A percentile compares a stretch with the other conserved stretches of the same genome.
phyloP scores from a whole-genome alignment of 495 filamentous ascomycete species.

The Beverwykella pulmonaria region DNA sequence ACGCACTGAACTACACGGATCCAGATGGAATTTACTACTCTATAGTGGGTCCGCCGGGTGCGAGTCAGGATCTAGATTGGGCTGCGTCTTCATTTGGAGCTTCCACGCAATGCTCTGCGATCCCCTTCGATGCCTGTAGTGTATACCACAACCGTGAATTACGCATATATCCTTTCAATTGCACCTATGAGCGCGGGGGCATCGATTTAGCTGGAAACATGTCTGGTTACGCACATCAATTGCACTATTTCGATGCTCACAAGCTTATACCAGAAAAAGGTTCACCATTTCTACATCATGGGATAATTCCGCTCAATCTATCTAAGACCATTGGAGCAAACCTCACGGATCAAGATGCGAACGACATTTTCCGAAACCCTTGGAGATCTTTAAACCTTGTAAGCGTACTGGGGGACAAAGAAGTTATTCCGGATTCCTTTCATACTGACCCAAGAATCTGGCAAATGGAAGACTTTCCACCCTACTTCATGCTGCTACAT shows the following conservation, averaged over 20 bases:
- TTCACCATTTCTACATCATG: neutral
- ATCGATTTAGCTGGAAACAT: constrained; percentile 17
- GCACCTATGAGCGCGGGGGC: neutral
- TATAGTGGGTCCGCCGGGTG: constrained; percentile 8
- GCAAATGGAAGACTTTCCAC: neutral
- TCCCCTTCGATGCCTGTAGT: neutral
- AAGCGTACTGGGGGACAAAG: neutral
- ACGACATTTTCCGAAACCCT: constrained; percentile 21
- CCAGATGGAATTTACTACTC: neutral
- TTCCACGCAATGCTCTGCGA: constrained; percentile 15
- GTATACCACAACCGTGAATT: neutral
- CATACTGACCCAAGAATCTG: neutral
- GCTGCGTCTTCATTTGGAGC: constrained; percentile 12
- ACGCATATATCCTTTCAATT: constrained; percentile 5
- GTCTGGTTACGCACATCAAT: neutral
- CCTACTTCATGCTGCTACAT: neutral
- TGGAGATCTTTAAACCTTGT: constrained; percentile 5
- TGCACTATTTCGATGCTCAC: constrained; percentile 7
- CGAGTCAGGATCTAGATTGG: neutral
- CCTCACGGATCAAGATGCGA: constrained; percentile 5
- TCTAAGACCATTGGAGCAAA: neutral
- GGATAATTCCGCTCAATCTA: neutral
- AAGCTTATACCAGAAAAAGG: neutral
- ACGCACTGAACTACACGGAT: constrained; percentile 19
- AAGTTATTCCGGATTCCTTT: neutral